phyloP scores from a whole-genome alignment of 2,329 filamentous ascomycete genomes.

The Chaetomium sp. region DNA sequence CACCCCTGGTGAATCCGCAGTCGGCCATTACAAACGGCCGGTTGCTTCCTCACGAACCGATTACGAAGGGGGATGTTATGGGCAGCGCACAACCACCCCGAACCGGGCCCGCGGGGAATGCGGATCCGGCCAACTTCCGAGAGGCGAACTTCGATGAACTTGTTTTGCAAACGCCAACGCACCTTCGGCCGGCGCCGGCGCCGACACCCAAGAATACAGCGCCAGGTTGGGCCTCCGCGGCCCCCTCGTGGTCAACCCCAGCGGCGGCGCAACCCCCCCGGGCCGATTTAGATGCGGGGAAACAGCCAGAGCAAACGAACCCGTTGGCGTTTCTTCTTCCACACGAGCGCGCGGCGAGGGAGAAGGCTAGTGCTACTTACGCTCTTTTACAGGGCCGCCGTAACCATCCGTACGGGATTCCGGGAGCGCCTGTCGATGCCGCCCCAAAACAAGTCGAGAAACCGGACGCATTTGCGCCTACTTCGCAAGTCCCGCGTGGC shows the following conservation, averaged over 20 bases:
- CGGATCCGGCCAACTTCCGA: neutral
- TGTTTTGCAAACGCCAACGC: neutral
- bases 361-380: slow-evolving; percentile 5
- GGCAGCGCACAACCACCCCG: neutral
- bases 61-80: slow-evolving; percentile 7
- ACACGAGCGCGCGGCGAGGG: slow-evolving; percentile 23
- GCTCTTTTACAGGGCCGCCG: neutral
- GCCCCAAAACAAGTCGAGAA: neutral
- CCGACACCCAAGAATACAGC: neutral
- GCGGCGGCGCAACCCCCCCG: neutral
- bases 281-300: neutral
- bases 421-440: neutral
- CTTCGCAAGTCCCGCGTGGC: neutral
- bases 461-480: neutral
- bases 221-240: slow-evolving; percentile 15
- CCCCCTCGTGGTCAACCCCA: slow-evolving; percentile 9
- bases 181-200: slow-evolving; percentile 1
- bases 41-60: slow-evolving; percentile 27
- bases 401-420: neutral
- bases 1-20: neutral
- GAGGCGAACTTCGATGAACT: neutral
- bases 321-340: slow-evolving; percentile 19
- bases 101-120: neutral
- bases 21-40: slow-evolving; percentile 2
- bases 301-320: slow-evolving; percentile 4